Evolutionary conservation across 176 grass and related monocot species (phyloP).

Genomic region (Carex kokanica): DNA sequence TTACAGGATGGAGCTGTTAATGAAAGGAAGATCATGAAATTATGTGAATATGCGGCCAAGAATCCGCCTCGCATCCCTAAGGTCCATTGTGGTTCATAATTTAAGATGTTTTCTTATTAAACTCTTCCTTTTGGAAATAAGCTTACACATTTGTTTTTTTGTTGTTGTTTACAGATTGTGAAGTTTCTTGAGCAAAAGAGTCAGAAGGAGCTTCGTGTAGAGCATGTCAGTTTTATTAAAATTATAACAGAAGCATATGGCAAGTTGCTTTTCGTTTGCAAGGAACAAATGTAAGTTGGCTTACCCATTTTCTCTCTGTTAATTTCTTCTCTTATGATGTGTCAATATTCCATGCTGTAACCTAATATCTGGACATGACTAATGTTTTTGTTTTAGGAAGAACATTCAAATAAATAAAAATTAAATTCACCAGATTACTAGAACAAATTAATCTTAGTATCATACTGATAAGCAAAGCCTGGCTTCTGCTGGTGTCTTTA

Average conservation of each 20-base stretch:
- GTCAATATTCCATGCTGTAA: neutral
- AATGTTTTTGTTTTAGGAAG: slow-evolving; percentile 15
- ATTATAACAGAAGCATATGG: slow-evolving; percentile 91
- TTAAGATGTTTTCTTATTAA: slow-evolving; percentile 23
- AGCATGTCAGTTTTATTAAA: slow-evolving; percentile 75
- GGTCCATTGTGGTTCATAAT: slow-evolving; percentile 32
- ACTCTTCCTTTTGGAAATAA: slow-evolving; percentile 18
- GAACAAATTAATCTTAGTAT: neutral
- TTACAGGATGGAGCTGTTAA: slow-evolving; percentile 69
- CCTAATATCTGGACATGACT: slow-evolving; percentile 16
- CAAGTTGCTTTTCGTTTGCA: slow-evolving; percentile 89
- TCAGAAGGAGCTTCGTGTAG: slow-evolving; percentile 72
- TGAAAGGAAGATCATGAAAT: slow-evolving; percentile 93
- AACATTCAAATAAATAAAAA: neutral
- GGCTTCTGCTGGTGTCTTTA: neutral
- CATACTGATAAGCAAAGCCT: neutral
- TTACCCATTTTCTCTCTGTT: neutral
- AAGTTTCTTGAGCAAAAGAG: slow-evolving; percentile 90
- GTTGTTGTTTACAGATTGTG: slow-evolving; percentile 52
- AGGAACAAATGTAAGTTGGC: slow-evolving; percentile 89
- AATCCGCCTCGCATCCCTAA: slow-evolving; percentile 92
- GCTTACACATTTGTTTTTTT: slow-evolving; percentile 21
- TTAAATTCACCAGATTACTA: neutral
- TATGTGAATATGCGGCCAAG: slow-evolving; percentile 97
- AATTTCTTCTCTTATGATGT: slow-evolving; percentile 10